These are phyloP conservation scores for Astragalus glycyphyllos DNA, from an alignment of 306 rosid species.

Conservation along the genomic window DNA sequence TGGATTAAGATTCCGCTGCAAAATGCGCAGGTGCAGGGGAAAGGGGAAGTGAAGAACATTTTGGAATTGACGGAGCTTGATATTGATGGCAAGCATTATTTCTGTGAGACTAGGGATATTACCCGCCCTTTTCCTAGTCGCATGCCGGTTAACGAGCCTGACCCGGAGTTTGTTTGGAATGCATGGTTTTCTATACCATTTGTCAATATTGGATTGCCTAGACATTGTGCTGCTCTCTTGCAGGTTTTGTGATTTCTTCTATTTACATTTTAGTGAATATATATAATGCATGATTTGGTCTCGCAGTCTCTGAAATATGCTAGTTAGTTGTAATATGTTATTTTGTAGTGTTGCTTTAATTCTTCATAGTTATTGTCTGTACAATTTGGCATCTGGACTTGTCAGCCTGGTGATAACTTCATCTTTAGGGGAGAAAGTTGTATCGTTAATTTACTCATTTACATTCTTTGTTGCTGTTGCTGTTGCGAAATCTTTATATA, in stretches of 20 bases:
- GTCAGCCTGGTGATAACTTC: not conserved
- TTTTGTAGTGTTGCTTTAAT: not conserved
- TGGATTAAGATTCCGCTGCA: slow-evolving; percentile 87
- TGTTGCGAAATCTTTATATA: not conserved
- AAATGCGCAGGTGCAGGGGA: slow-evolving; percentile 73
- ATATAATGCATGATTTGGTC: not conserved
- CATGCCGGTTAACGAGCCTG: slow-evolving; percentile 63
- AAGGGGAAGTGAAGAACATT: slow-evolving; percentile 83
- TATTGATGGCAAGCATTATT: slow-evolving; percentile 90
- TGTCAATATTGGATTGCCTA: slow-evolving; percentile 75
- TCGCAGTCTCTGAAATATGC: not conserved
- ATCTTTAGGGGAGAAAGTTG: not conserved
- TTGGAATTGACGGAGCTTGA: slow-evolving; percentile 83
- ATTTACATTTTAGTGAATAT: not conserved
- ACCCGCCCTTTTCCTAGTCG: slow-evolving; percentile 89
- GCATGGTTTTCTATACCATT: slow-evolving; percentile 83
- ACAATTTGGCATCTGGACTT: not conserved
- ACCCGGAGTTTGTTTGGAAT: slow-evolving; percentile 96
- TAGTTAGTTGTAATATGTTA: not conserved
- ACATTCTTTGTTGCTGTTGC: not conserved
- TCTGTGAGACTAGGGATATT: slow-evolving; percentile 85
- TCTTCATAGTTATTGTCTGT: not conserved
- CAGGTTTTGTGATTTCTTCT: slow-evolving; percentile 77
- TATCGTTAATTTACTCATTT: not conserved
- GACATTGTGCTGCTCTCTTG: slow-evolving; percentile 84